Percentiles rank a stretch among this genome's conserved stretches.
Conservation (phyloP, 352 stramenopile genomes). For the Globisporangium uncinulatum region DNA sequence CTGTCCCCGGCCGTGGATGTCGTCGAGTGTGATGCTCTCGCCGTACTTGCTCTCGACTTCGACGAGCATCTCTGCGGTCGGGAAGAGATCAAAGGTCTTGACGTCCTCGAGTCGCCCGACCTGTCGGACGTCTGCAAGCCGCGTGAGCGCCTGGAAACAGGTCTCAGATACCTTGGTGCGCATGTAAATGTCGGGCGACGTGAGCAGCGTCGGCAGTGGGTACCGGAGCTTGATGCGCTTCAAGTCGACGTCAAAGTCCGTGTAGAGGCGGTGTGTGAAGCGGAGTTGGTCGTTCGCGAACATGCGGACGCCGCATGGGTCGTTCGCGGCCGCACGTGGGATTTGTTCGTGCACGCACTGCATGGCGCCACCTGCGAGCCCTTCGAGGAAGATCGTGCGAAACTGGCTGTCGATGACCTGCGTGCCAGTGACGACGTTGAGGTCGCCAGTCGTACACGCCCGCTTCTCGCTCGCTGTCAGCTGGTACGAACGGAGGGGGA, state of each 20-base stretch:
- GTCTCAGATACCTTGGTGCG: conserved; percentile 74
- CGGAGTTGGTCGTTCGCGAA: conserved; percentile 64
- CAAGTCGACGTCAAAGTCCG: conserved; percentile 80
- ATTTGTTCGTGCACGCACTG: conserved; percentile 32
- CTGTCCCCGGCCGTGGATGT: conserved; percentile 60
- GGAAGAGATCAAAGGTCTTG: conserved; percentile 70
- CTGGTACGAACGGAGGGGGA: conserved; percentile 77
- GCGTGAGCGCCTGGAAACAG: conserved; percentile 73
- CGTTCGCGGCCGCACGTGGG: conserved; percentile 27
- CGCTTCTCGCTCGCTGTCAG: conserved; percentile 50
- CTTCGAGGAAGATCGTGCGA: conserved; percentile 86
- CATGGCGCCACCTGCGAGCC: conserved; percentile 60
- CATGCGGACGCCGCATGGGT: conserved; percentile 40
- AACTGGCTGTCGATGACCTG: conserved; percentile 84
- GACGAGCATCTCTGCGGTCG: conserved; percentile 63
- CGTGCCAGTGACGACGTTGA: conserved; percentile 85
- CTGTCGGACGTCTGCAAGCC: conserved; percentile 61
- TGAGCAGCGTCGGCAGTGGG: conserved; percentile 59
- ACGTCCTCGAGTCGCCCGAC: conserved; percentile 44
- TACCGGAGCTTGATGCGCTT: conserved; percentile 88
- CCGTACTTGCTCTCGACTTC: conserved; percentile 91
- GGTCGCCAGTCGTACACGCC: conserved; percentile 38
- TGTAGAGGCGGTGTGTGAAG: conserved; percentile 83
- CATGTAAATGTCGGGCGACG: conserved; percentile 88
- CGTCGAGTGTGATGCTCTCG: conserved; percentile 84